Evolutionary conservation across 768 basidiomycete genomes (phyloP).

Genomic region (Lentinula edodes): DNA sequence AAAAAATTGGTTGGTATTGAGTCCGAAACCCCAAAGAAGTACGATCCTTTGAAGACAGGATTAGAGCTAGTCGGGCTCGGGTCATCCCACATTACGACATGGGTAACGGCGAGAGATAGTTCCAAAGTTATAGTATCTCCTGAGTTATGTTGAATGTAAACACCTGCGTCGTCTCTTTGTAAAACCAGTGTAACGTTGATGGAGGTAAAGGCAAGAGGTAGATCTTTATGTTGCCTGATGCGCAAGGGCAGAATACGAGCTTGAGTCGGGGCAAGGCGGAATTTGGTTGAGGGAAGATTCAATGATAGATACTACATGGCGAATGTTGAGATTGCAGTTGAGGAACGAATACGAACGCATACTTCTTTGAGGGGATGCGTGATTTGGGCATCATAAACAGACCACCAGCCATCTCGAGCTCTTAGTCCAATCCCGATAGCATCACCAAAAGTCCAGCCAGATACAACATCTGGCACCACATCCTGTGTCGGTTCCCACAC

Average conservation of each 20-base stretch:
- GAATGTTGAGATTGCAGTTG: not conserved
- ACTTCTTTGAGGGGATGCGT: not conserved
- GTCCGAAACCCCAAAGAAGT: slow-evolving; percentile 43
- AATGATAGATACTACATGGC: slow-evolving; percentile 24
- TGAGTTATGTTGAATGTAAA: slow-evolving; percentile 4
- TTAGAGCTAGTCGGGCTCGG: slow-evolving; percentile 8
- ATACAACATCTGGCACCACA: slow-evolving; percentile 62
- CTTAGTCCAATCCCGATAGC: slow-evolving; percentile 62
- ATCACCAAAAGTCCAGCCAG: slow-evolving; percentile 71
- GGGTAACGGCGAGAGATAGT: slow-evolving; percentile 36
- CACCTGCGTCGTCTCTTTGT: not conserved
- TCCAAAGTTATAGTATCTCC: slow-evolving; percentile 4
- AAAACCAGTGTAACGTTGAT: slow-evolving; percentile 30
- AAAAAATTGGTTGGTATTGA: slow-evolving; percentile 51
- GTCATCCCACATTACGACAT: slow-evolving; percentile 36
- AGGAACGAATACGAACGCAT: not conserved
- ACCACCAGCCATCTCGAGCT: slow-evolving; percentile 53
- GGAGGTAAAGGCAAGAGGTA: slow-evolving; percentile 26
- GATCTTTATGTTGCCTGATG: slow-evolving; percentile 40
- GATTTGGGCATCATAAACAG: slow-evolving; percentile 25
- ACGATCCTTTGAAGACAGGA: slow-evolving; percentile 47
- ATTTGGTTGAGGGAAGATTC: slow-evolving; percentile 16
- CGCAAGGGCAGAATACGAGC: slow-evolving; percentile 52
- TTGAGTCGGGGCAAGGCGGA: slow-evolving; percentile 55
- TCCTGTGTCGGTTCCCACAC: slow-evolving; percentile 46